Percentiles rank a stretch among this genome's conserved stretches.
Evolutionary conservation across 176 grass and related monocot species (phyloP).

Genomic region (Hordeum marinum): DNA sequence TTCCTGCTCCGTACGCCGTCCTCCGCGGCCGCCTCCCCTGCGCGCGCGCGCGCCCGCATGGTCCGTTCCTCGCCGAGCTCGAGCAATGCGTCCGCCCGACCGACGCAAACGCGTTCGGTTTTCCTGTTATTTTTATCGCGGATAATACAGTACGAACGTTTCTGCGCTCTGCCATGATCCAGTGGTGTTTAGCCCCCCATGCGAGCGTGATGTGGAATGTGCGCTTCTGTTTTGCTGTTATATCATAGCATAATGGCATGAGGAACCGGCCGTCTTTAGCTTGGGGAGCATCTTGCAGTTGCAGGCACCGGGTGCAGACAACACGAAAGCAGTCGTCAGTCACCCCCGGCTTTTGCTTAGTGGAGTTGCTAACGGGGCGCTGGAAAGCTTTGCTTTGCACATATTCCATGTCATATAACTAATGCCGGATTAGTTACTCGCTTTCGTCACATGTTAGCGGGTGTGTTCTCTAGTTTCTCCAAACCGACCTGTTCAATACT

Average conservation of each 20-base stretch:
- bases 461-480: neutral
- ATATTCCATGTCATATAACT: neutral
- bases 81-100: neutral
- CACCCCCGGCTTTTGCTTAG: neutral
- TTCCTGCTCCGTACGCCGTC: neutral
- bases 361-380: neutral
- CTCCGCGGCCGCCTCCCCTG: neutral
- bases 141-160: neutral
- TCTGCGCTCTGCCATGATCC: neutral
- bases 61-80: neutral
- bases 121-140: neutral
- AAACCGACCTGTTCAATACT: neutral
- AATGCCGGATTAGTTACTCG: neutral
- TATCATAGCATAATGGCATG: neutral
- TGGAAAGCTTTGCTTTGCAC: neutral
- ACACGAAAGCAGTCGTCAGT: neutral
- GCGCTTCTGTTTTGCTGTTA: neutral
- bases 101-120: neutral
- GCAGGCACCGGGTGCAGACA: conserved; percentile 15
- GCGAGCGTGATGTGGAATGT: neutral
- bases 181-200: neutral
- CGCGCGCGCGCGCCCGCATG: neutral
- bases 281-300: neutral
- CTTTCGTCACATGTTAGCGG: neutral
- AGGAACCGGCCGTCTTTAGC: neutral